Evolutionary conservation across 805 yeast genomes (phyloP), one percentile per base, ranked within the genome.

Genomic region (Monosporozyma unispora): DNA sequence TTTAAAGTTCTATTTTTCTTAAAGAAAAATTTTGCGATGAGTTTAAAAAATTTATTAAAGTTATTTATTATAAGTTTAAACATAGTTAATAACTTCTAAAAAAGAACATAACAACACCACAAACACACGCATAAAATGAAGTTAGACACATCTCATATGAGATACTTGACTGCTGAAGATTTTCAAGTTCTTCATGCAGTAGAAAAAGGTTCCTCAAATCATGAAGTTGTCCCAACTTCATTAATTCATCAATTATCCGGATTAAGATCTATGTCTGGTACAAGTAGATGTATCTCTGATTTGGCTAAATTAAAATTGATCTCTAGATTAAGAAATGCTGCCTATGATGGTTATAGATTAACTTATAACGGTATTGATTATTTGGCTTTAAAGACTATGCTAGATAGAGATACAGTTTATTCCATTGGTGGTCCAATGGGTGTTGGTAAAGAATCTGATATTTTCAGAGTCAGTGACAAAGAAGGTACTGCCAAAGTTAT

Each of bases 381-480:
- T 63, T 74, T 93, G 55, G 98, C 98, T 0, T 73, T 93, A 55
- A 88, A 84, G 66, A 77, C 95, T 8, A 79, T 93, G 81, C 72
- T 85, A 54, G 84, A 82, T 60, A 75, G 88, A 56, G 80, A 82
- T 40, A 75, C 87, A 0, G 63, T 93, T 9, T 82, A 82, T 59
- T 83, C 91, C 1, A 78, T 91, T 14, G 97, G 96, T 16, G 75
- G 82, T 44, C 86, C 84, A 9, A 89, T 91, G 57, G 99, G 98
- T 52, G 96, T 93, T 47, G 99, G 99, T 59, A 93, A 93, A 63
- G 99, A 93, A 68, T 89, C 97, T 2, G 99, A 93, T 70, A 90
- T 93, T 60, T 88, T 84, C 66, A 77, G 90, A 11, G 90, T 86
- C 1, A 81, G 83, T 50, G 90, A 84, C 59, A 70, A 75, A 11